phyloP scores from a whole-genome alignment of 2,329 filamentous ascomycete genomes.

The Dactylonectria macrodidyma region DNA sequence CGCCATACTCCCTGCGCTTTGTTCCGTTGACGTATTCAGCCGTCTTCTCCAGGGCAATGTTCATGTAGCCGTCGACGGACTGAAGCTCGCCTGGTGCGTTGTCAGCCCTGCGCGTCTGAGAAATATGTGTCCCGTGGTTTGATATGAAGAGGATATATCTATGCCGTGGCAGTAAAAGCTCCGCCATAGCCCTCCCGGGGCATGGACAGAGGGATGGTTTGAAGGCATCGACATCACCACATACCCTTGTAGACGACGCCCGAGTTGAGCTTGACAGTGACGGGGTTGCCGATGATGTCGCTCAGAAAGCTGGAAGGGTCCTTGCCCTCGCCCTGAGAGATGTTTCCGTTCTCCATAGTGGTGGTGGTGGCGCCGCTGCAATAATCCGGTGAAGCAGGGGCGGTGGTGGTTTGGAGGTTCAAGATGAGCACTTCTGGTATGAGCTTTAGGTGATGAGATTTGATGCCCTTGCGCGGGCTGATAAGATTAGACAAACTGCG shows the following conservation, averaged over 20 bases:
- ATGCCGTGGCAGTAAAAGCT: not conserved
- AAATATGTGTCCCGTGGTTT: not conserved
- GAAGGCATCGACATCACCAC: conserved; percentile 33
- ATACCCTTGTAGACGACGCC: conserved; percentile 97
- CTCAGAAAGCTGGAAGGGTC: conserved; percentile 94
- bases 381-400: conserved; percentile 26
- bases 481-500: conserved; percentile 38
- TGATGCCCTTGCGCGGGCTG: conserved; percentile 42
- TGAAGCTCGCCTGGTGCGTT: conserved; percentile 85
- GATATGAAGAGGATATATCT: not conserved
- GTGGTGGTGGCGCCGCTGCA: conserved; percentile 7
- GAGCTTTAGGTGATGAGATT: conserved; percentile 21
- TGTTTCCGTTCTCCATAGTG: conserved; percentile 82
- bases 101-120: conserved; percentile 20
- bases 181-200: not conserved
- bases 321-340: conserved; percentile 79
- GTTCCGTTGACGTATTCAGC: conserved; percentile 91
- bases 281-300: conserved; percentile 93
- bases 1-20: conserved; percentile 87
- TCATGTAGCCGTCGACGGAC: conserved; percentile 99
- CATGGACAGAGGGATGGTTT: not conserved
- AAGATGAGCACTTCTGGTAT: no score
- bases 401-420: conserved; percentile 29
- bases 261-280: conserved; percentile 98
- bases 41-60: conserved; percentile 97